Conservation (phyloP, 2,329 filamentous ascomycete species). For the Clonostachys byssicola region DNA sequence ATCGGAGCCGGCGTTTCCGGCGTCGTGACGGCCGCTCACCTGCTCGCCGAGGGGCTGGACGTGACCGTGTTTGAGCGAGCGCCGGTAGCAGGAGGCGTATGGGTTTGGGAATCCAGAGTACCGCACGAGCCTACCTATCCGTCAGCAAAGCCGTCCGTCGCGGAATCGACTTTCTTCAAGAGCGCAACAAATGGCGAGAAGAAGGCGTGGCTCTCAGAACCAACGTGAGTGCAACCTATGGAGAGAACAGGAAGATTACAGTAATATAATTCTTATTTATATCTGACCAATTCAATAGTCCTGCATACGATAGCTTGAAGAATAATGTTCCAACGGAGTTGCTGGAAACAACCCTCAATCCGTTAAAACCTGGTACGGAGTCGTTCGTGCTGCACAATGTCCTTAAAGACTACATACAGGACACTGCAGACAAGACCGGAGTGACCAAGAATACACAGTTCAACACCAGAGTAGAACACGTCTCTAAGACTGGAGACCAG, state of each 20-base stretch:
- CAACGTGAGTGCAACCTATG: no score
- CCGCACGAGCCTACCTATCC: constrained; percentile 24
- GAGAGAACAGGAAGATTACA: no score
- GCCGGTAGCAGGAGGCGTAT: constrained; percentile 25
- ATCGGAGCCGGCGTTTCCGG: constrained; percentile 34
- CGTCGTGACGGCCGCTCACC: constrained; percentile 28
- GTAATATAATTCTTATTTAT: no score
- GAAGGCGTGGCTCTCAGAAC: no score
- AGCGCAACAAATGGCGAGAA: no score
- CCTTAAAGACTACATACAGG: constrained; percentile 57
- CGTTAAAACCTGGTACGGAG: constrained; percentile 55
- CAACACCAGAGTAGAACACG: constrained; percentile 53
- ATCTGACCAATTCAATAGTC: no score
- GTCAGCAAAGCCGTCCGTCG: constrained; percentile 15
- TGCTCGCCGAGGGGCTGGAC: constrained; percentile 23
- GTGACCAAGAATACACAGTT: constrained; percentile 47
- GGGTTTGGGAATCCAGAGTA: constrained; percentile 25
- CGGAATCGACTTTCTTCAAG: constrained; percentile 9
- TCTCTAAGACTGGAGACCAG: constrained; percentile 33
- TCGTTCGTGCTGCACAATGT: constrained; percentile 54
- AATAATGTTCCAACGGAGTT: constrained; percentile 70
- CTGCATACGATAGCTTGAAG: constrained; percentile 46
- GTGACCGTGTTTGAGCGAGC: constrained; percentile 33
- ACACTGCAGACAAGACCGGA: constrained; percentile 43
- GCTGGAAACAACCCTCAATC: constrained; percentile 33